Percentiles rank a stretch among this genome's conserved stretches.
phyloP scores from a whole-genome alignment of 331 rosid species.

The Rosa hybrid region DNA sequence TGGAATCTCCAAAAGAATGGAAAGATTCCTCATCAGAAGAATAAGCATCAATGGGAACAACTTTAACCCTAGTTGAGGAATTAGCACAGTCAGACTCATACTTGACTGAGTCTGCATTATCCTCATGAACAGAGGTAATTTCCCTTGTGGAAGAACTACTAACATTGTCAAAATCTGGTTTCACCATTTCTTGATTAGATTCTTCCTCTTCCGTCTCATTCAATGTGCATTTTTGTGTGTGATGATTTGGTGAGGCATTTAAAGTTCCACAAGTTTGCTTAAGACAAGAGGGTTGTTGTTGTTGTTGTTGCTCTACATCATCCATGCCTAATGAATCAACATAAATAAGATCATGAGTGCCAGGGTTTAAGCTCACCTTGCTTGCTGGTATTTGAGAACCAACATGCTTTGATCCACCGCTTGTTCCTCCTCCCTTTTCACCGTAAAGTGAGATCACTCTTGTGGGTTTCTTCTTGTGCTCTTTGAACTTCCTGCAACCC shows the following conservation, averaged over 20 bases:
- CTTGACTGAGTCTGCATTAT: slow-evolving; percentile 37
- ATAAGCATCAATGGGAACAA: slow-evolving; percentile 39
- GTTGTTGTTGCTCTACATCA: slow-evolving; percentile 72
- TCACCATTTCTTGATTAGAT: slow-evolving; percentile 13
- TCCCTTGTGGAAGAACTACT: slow-evolving; percentile 61
- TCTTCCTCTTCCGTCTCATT: slow-evolving; percentile 30
- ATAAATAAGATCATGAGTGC: slow-evolving; percentile 68
- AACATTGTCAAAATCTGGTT: slow-evolving; percentile 44
- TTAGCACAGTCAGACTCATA: slow-evolving; percentile 40
- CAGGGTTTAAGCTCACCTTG: slow-evolving; percentile 64
- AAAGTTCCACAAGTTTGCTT: slow-evolving; percentile 32
- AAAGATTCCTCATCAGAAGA: slow-evolving; percentile 78
- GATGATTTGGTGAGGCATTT: slow-evolving; percentile 20
- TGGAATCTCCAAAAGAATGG: slow-evolving; percentile 77
- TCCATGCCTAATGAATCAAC: slow-evolving; percentile 57
- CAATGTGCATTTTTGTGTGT: slow-evolving; percentile 16
- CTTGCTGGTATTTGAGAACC: slow-evolving; percentile 35
- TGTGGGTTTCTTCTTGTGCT: slow-evolving; percentile 49
- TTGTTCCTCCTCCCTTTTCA: slow-evolving; percentile 40
- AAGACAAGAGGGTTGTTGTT: slow-evolving; percentile 20
- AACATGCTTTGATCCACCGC: slow-evolving; percentile 31
- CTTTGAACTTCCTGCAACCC: slow-evolving; percentile 56
- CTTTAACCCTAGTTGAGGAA: slow-evolving; percentile 36
- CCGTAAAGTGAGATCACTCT: slow-evolving; percentile 45
- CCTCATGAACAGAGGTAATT: slow-evolving; percentile 57